Base-by-base conservation (phyloP, 108 stramenopile genomes). In the Fragilariopsis cylindrus region DNA sequence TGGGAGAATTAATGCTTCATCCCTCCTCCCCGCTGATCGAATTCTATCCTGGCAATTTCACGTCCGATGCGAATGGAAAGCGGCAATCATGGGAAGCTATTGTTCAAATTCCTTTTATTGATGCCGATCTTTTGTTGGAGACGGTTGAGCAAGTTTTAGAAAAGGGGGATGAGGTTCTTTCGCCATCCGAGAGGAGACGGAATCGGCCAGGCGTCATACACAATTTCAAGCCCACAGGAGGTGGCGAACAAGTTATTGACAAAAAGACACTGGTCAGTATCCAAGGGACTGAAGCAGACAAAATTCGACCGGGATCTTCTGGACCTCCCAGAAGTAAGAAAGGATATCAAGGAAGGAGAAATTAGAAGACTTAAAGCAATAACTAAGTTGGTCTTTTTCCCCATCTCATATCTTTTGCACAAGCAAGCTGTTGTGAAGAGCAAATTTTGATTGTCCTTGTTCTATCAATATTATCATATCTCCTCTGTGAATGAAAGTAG, bases 101-200 rank as follows among this genome's bases (percentile, higher is more conserved):
- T 73, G 96, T 96, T 57, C 80, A 97, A 62, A 93, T 99, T 62
- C 99, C 99, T 52, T 99, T 99, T 77, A 97, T 99, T 71, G 96
- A 97, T 45, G 91, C 90, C 62, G 86, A 84, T 47, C 60, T 85
- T 39, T 69, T 99, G 48, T 78, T 97, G 39, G 82, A 86, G 21
- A 90, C 89, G 56, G 90, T 98, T 11, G 76, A 88, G 41, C 64
- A 62, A 41, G 76, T 96, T 58, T 52, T 94, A 15, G 83, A 87
- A 41, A 75, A 85, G 9, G 92, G 90, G 44, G 69, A 87, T 4
- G 70, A 80, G 43, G 76, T 92, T 45, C 60, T 96, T 48, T 71
- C 88, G 39, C 80, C 85, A 40, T 88, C 87, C 4, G 95, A 96
- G 60, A 84, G 88, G 41, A 79, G 85, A 9, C 83, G 95, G 56